Base-by-base conservation (phyloP, 768 basidiomycete genomes). In the Pleurotus pulmonarius region DNA sequence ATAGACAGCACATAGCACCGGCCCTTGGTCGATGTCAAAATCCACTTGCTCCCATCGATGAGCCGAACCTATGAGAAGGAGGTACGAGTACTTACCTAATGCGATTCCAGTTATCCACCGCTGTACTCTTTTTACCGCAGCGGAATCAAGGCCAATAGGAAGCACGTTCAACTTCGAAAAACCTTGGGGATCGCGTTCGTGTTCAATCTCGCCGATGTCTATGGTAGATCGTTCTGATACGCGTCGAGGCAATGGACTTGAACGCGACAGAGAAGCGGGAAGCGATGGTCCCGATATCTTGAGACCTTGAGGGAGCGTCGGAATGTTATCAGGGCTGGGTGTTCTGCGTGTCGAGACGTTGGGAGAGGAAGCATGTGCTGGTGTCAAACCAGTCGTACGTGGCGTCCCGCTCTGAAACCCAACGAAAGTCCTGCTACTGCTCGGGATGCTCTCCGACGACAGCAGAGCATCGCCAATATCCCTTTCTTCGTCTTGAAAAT, bases 11-110 rank as follows among this genome's bases (percentile, higher is more conserved):
- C 83, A 80, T 20, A 96, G 75, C 4, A 88, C 83, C 7, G 94
- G 94, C 3, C 94, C 94, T 47, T 87, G 73, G 60, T 96, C 94
- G 46, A 94, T 69, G 70, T 97, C 94, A 65, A 97, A 97, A 61
- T 94, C 86, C 38, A 93, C 89, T 91, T 58, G 13, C 56, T 13
- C n/a, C 15, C 38, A 11, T 20, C 45, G 25, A 46, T 39, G 26
- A n/a, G 29, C 8, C 1, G 29, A 34, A 34, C 9, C 29, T 9
- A 34, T 3, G 0, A 6, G 3, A 24, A 29, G 26, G 26, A 46
- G 39, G 3, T 6, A 6, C 1, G 4, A 37, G 8, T 24, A 20
- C 52, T n/a, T 39, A 53, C 60, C 60, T 24, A 61, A 54, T 6
- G 47, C 55, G 20, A 61, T 40, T 15, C 58, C 55, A 49, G 51